These are phyloP conservation scores for Collybia mongolica DNA, from an alignment of 768 basidiomycete species.

Conservation along the genomic window DNA sequence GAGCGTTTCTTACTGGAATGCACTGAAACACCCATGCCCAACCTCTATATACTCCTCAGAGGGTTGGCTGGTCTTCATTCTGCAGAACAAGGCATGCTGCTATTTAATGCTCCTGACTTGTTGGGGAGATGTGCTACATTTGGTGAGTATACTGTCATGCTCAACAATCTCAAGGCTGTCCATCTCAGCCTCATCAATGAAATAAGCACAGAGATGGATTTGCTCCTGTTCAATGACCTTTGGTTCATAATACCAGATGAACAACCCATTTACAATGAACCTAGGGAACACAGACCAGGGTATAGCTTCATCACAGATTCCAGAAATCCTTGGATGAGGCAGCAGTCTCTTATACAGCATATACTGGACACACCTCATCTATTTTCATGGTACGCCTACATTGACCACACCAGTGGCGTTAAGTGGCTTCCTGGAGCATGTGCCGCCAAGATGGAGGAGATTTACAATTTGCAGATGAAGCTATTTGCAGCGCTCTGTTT, in stretches of 20 bases:
- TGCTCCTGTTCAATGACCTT: too few relatives aligned
- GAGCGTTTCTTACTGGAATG: too few relatives aligned
- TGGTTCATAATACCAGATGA: neutral
- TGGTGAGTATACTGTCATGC: neutral
- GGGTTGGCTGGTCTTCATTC: neutral
- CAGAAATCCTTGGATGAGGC: neutral
- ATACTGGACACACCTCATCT: neutral
- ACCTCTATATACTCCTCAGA: neutral
- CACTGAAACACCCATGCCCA: neutral
- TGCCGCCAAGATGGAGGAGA: constrained; percentile 1
- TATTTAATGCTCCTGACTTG: neutral
- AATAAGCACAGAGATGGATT: neutral
- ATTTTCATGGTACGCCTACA: neutral
- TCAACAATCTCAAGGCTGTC: too few relatives aligned
- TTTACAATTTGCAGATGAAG: neutral
- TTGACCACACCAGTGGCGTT: neutral
- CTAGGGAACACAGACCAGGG: neutral
- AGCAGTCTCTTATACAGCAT: neutral
- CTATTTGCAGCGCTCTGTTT: neutral
- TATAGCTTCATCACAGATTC: neutral
- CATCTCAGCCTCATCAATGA: neutral
- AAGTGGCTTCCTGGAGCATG: constrained; percentile 8
- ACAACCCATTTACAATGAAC: neutral
- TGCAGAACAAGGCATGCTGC: neutral
- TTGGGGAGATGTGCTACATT: neutral